Percentiles rank a stretch among this genome's conserved stretches.
Conservation (phyloP, 2,329 filamentous ascomycete genomes). For the Venturia carpophila region DNA sequence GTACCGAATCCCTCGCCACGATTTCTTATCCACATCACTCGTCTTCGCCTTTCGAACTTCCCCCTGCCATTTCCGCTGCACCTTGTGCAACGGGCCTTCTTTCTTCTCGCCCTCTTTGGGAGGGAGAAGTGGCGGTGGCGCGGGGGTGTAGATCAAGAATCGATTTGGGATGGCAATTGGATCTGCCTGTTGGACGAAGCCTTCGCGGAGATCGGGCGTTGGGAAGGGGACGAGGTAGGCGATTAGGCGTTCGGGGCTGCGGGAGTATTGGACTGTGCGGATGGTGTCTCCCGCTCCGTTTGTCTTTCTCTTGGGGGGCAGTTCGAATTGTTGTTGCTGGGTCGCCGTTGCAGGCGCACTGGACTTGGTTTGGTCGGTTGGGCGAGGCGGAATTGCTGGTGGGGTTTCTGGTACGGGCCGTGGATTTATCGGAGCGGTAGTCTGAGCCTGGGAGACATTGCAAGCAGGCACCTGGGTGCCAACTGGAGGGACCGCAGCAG, state of each 20-base stretch:
- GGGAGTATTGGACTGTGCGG: constrained; percentile 34
- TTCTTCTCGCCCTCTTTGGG: constrained; percentile 38
- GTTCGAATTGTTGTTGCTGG: neutral
- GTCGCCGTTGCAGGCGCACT: neutral
- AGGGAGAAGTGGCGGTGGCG: constrained; percentile 34
- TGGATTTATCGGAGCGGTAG: neutral
- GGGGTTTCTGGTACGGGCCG: neutral
- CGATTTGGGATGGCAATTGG: constrained; percentile 29
- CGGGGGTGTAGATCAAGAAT: constrained; percentile 40
- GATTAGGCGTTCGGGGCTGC: constrained; percentile 36
- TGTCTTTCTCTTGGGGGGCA: neutral
- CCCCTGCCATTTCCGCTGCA: constrained; percentile 40
- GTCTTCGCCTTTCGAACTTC: constrained; percentile 38
- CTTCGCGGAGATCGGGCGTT: constrained; percentile 32
- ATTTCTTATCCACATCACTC: constrained; percentile 32
- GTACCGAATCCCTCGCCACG: constrained; percentile 38
- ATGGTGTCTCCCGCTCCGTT: neutral
- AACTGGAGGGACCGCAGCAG: neutral
- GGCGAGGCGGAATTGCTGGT: constrained; percentile 1
- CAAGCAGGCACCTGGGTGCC: neutral
- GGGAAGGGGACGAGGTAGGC: constrained; percentile 40
- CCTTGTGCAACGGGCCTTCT: constrained; percentile 32
- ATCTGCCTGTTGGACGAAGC: constrained; percentile 26
- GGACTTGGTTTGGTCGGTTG: neutral
- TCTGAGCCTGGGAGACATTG: neutral